Percentiles rank a stretch among this genome's conserved stretches.
Evolutionary conservation across 140 eudicot genomes (phyloP).

Genomic region (Senecio squalidus): DNA sequence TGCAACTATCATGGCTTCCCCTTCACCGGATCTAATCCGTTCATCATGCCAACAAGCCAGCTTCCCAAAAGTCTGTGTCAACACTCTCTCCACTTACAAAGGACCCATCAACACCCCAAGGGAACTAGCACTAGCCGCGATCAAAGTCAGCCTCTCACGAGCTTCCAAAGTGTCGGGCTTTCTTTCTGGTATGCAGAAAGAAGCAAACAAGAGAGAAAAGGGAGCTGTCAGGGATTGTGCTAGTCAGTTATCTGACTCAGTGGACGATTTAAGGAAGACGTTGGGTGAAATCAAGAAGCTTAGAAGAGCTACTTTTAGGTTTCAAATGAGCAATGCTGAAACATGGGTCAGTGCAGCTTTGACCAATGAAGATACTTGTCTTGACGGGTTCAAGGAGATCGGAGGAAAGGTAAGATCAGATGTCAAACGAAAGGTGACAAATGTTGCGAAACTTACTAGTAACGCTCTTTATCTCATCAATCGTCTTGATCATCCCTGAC

Average conservation of each 20-base stretch:
- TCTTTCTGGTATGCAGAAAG: slow-evolving; percentile 30
- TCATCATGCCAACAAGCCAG: slow-evolving; percentile 72
- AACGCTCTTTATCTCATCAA: slow-evolving; percentile 75
- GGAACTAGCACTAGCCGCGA: slow-evolving; percentile 89
- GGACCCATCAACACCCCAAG: slow-evolving; percentile 52
- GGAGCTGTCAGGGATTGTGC: slow-evolving; percentile 54
- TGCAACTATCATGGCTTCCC: slow-evolving; percentile 2
- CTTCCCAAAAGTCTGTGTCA: slow-evolving; percentile 69
- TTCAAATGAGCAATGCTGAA: slow-evolving; percentile 84
- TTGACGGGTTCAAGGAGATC: slow-evolving; percentile 72
- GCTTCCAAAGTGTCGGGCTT: slow-evolving; percentile 36
- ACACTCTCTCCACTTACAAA: slow-evolving; percentile 58
- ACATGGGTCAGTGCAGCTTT: slow-evolving; percentile 95
- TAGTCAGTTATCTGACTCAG: slow-evolving; percentile 55
- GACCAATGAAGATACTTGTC: slow-evolving; percentile 80
- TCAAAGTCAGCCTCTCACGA: slow-evolving; percentile 55
- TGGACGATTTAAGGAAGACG: slow-evolving; percentile 53
- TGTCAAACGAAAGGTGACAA: slow-evolving; percentile 44
- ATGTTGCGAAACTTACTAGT: slow-evolving; percentile 76
- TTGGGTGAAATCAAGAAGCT: slow-evolving; percentile 56
- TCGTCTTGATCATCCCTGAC: slow-evolving; percentile 47
- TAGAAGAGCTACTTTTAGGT: slow-evolving; percentile 50
- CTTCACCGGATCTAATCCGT: slow-evolving; percentile 38
- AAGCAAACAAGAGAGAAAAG: slow-evolving; percentile 33
- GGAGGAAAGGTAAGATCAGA: slow-evolving; percentile 48